phyloP scores from a whole-genome alignment of 441 rosid genomes.

The Erysimum cheiri region DNA sequence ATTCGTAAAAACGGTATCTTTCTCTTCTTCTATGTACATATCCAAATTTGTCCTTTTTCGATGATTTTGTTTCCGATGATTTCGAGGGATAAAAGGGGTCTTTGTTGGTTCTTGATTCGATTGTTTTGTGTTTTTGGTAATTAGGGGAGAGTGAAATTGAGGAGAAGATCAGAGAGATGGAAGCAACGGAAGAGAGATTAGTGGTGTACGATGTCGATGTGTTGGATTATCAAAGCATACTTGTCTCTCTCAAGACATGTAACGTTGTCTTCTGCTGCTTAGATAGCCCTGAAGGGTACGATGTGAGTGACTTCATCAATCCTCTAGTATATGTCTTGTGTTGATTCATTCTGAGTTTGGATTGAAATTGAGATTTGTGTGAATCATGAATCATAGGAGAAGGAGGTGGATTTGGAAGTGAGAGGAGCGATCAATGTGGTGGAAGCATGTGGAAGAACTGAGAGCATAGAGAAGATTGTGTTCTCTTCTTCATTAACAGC shows the following conservation, averaged over 20 bases:
- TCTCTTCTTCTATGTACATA: background rate
- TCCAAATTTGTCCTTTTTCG: background rate
- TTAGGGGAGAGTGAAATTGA: slow-evolving; percentile 63
- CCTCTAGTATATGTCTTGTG: slow-evolving; percentile 1
- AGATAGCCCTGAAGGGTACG: slow-evolving; percentile 72
- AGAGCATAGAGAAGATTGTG: slow-evolving; percentile 64
- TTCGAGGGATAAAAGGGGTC: background rate
- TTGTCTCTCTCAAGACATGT: slow-evolving; percentile 72
- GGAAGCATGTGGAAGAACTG: slow-evolving; percentile 88
- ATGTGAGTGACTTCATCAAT: slow-evolving; percentile 51
- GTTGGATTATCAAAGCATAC: slow-evolving; percentile 76
- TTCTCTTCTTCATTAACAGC: slow-evolving; percentile 83
- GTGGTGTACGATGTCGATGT: slow-evolving; percentile 62
- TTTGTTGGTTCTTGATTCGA: slow-evolving; percentile 23
- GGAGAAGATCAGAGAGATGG: slow-evolving; percentile 69
- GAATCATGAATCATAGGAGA: slow-evolving; percentile 32
- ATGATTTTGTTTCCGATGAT: background rate
- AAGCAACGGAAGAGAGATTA: slow-evolving; percentile 57
- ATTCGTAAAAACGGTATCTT: slow-evolving; percentile 62
- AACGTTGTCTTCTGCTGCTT: slow-evolving; percentile 74
- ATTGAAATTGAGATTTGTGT: slow-evolving; percentile 6
- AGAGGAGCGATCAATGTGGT: slow-evolving; percentile 86
- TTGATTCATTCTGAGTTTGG: slow-evolving; percentile 18
- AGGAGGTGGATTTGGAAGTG: slow-evolving; percentile 71
- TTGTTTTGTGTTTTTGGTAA: slow-evolving; percentile 2